Percentiles rank a stretch among this genome's conserved stretches.
Conservation (phyloP, 2,329 filamentous ascomycete species). For the Fusarium subglutinans region DNA sequence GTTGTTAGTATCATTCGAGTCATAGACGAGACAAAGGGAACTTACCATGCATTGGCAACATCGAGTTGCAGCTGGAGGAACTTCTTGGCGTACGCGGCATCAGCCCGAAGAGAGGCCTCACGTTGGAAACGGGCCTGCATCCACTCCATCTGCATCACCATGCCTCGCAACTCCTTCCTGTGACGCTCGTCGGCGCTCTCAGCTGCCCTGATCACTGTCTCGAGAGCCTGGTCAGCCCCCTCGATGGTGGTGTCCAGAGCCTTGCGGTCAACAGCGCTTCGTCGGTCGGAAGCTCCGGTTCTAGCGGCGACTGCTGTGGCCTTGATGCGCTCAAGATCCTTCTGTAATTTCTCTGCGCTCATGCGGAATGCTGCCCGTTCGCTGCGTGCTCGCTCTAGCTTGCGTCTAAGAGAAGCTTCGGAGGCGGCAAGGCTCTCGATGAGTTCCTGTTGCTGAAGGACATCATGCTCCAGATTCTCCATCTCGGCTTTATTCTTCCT, state of each 20-base stretch:
- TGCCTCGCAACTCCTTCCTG: conserved; percentile 78
- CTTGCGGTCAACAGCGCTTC: conserved; percentile 32
- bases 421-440: conserved; percentile 65
- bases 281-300: conserved; percentile 13
- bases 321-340: conserved; percentile 59
- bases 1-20: conserved; percentile 12
- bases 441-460: conserved; percentile 73
- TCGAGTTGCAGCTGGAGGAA: conserved; percentile 83
- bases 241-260: conserved; percentile 45
- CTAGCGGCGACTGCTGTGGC: conserved; percentile 48
- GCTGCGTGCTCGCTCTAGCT: conserved; percentile 75
- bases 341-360: conserved; percentile 64
- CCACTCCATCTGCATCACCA: conserved; percentile 91
- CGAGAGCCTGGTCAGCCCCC: conserved; percentile 62
- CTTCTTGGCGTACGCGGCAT: conserved; percentile 86
- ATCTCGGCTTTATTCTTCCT: conserved; percentile 71
- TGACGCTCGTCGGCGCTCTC: conserved; percentile 74
- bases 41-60: conserved; percentile 90
- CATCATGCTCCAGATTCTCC: conserved; percentile 76
- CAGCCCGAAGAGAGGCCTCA: conserved; percentile 81
- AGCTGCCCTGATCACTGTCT: conserved; percentile 66
- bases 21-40: conserved; percentile 43
- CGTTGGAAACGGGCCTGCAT: conserved; percentile 83
- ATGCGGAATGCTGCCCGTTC: conserved; percentile 68
- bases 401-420: conserved; percentile 69